These are phyloP conservation scores for Diaporthe longicolla DNA, from an alignment of 2,329 filamentous ascomycete species.

Conservation along the genomic window DNA sequence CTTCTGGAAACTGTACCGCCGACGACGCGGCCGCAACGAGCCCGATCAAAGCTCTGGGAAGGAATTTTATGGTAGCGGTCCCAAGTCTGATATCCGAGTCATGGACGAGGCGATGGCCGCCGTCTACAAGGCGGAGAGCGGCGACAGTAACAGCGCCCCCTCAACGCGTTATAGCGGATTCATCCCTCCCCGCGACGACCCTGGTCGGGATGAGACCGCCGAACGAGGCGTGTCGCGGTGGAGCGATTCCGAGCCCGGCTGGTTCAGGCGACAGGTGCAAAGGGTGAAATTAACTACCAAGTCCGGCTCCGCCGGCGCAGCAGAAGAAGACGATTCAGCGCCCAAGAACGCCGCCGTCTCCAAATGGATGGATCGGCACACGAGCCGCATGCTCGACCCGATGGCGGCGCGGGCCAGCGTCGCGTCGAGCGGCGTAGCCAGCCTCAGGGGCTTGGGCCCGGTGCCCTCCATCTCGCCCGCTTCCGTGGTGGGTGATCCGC, in stretches of 20 bases:
- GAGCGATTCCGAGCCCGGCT: conserved; percentile 25
- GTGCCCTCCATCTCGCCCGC: conserved; percentile 30
- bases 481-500: conserved; percentile 18
- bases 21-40: conserved; percentile 13
- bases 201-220: not conserved
- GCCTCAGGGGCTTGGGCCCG: conserved; percentile 15
- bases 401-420: conserved; percentile 33
- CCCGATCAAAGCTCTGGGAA: not conserved
- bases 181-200: not conserved
- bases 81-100: conserved; percentile 24
- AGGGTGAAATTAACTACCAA: not conserved
- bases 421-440: conserved; percentile 17
- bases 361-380: conserved; percentile 33
- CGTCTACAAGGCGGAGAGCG: conserved; percentile 19
- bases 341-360: conserved; percentile 25
- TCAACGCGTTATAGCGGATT: not conserved
- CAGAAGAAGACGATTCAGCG: not conserved
- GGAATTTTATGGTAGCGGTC: not conserved
- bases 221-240: conserved; percentile 16
- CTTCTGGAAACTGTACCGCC: conserved; percentile 25
- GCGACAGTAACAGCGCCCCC: not conserved
- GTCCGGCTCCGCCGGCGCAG: not conserved
- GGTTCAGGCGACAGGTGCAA: conserved; percentile 28
- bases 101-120: conserved; percentile 24
- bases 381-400: conserved; percentile 37